Evolutionary conservation across 257 asterid genomes (phyloP).

Genomic region (Nicotiana obtusifolia): DNA sequence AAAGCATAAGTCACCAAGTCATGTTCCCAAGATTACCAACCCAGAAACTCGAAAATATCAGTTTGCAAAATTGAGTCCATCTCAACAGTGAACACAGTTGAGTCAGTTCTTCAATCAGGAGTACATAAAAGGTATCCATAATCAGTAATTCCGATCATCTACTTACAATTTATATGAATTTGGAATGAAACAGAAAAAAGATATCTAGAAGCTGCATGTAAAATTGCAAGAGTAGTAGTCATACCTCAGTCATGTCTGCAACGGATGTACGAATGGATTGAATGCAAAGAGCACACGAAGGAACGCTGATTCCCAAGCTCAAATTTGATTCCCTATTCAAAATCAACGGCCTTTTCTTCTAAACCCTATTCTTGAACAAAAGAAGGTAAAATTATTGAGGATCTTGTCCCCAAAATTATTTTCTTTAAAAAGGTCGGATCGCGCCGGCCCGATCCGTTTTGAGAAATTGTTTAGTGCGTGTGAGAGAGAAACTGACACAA

Average conservation of each 20-base stretch:
- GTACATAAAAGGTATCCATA: neutral
- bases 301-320: neutral
- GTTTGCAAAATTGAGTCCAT: neutral
- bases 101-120: slow-evolving; percentile 6
- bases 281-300: neutral
- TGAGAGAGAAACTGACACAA: too few relatives aligned
- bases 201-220: neutral
- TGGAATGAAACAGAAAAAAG: neutral
- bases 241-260: slow-evolving; percentile 90
- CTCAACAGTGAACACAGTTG: neutral
- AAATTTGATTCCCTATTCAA: neutral
- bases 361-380: neutral
- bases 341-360: slow-evolving; percentile 4
- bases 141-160: neutral
- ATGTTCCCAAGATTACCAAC: neutral
- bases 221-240: neutral
- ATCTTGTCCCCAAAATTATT: neutral
- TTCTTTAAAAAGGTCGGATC: neutral
- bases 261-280: slow-evolving; percentile 11
- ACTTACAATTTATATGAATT: neutral
- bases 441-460: neutral
- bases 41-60: neutral
- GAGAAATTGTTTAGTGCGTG: too few relatives aligned
- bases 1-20: neutral
- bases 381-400: neutral